Evolutionary conservation across 176 grass and related monocot species (phyloP).

Genomic region (Bonia amplexicaulis): DNA sequence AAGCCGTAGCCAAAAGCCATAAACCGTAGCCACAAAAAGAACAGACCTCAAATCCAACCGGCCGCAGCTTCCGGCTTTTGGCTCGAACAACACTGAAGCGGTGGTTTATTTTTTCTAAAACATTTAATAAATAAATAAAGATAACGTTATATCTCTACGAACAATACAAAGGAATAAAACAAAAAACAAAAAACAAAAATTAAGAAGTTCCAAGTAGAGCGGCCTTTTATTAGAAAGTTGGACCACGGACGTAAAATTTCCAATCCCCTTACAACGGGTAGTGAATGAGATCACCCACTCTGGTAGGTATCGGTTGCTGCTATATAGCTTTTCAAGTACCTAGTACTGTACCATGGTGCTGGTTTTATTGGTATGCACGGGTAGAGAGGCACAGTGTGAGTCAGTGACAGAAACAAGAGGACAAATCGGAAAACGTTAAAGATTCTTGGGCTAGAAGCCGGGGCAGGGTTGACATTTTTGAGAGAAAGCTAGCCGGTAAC

Average conservation of each 20-base stretch:
- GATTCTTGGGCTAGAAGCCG: constrained; percentile 5
- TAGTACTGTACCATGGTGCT: constrained; percentile 26
- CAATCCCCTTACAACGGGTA: not conserved
- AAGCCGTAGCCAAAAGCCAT: too few relatives aligned
- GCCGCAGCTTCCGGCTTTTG: too few relatives aligned
- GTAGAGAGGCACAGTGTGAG: not conserved
- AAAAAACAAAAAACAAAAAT: too few relatives aligned
- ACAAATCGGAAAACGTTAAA: constrained; percentile 37
- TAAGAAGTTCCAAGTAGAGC: too few relatives aligned
- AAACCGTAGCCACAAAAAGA: too few relatives aligned
- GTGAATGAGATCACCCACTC: not conserved
- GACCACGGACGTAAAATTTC: not conserved
- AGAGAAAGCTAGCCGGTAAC: constrained; percentile 21
- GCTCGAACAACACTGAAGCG: too few relatives aligned
- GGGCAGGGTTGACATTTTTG: constrained; percentile 44
- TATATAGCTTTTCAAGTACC: not conserved
- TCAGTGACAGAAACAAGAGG: constrained; percentile 31
- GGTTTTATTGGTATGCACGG: constrained; percentile 21
- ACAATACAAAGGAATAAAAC: too few relatives aligned
- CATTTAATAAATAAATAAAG: too few relatives aligned
- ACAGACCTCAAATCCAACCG: too few relatives aligned
- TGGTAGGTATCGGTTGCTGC: not conserved
- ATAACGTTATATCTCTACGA: too few relatives aligned
- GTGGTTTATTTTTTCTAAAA: too few relatives aligned
- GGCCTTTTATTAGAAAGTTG: not conserved